Evolutionary conservation across 2,329 filamentous ascomycete genomes (phyloP).

Genomic region (Venturia oleaginea): DNA sequence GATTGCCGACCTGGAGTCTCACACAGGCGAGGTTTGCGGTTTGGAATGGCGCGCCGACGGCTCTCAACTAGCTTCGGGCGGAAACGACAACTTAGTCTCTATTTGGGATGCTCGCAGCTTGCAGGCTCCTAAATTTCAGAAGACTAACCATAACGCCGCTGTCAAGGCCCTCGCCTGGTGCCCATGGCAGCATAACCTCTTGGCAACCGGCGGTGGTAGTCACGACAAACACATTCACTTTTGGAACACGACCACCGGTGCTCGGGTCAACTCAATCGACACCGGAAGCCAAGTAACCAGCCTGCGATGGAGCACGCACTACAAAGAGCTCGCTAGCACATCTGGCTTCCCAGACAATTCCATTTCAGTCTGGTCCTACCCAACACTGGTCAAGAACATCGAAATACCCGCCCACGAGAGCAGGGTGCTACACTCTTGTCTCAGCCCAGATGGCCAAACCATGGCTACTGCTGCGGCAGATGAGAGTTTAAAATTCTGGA

Average conservation of each 20-base stretch:
- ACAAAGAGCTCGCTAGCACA: slow-evolving; percentile 96
- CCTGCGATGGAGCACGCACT: slow-evolving; percentile 90
- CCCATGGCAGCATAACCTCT: slow-evolving; percentile 95
- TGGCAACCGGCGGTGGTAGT: slow-evolving; percentile 90
- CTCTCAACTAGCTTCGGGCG: slow-evolving; percentile 91
- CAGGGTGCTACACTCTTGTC: slow-evolving; percentile 88
- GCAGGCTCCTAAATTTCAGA: slow-evolving; percentile 93
- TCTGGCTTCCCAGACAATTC: slow-evolving; percentile 99
- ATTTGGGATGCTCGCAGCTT: slow-evolving; percentile 98
- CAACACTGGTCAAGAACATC: slow-evolving; percentile 89
- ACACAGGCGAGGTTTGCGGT: slow-evolving; percentile 96
- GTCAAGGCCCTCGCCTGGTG: slow-evolving; percentile 99
- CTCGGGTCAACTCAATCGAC: slow-evolving; percentile 97
- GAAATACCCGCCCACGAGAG: slow-evolving; percentile 98
- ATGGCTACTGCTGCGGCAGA: slow-evolving; percentile 92
- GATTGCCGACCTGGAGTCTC: slow-evolving; percentile 89
- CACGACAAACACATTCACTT: slow-evolving; percentile 99
- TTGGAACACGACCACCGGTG: slow-evolving; percentile 98
- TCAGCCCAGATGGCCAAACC: slow-evolving; percentile 97
- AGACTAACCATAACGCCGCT: slow-evolving; percentile 98
- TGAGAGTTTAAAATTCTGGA: slow-evolving; percentile 99
- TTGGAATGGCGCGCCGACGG: slow-evolving; percentile 97
- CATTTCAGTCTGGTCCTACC: slow-evolving; percentile 98
- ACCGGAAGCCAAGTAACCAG: slow-evolving; percentile 96
- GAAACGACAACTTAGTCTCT: slow-evolving; percentile 97